Evolutionary conservation across 1,139 yeast species (phyloP), one percentile per base, ranked within the genome.

Genomic region (Yamadazyma epiphylla): DNA sequence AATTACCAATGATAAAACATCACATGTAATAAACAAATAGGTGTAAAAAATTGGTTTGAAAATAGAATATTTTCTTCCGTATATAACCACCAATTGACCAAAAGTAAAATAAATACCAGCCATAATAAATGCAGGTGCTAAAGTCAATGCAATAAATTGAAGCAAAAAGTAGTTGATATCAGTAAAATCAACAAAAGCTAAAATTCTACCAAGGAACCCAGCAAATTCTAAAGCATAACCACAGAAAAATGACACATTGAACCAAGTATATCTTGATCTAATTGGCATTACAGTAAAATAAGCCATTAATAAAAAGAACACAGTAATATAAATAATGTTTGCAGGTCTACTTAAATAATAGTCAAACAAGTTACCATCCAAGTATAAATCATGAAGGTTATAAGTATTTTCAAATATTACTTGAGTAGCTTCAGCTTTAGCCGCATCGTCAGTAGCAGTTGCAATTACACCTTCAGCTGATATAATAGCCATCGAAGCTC

Each of bases 161-260:
- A 60, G 52, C 13, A 64, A 37, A 36, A 51, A 63, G 22, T 43
- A 45, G 31, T 46, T 37, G 10, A 39, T 32, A 27, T 56, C 40
- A 4, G 37, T 52, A 39, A 73, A 58, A 37, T 61, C 58, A 30
- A 65, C 55, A 30, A 74, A 55, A 10, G 77, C 57, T 24, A 62
- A 42, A 3, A 60, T 51, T 39, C 96, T 64, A 4, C 86, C 89
- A 30, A 76, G 55, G 47, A 83, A 88, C 3, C 96, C 96, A 9
- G 74, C 53, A 30, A 80, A 63, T 40, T 57, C 60, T 16, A 57
- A 43, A 2, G 49, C 47, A 32, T 41, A 53, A 3, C 62, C 62
- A 36, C 57, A 49, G 32, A 54, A 45, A 33, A 58, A 55, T 2
- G 60, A 47, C 21, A 56, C 36, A 37, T 58, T 56, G 33, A 47